phyloP scores from a whole-genome alignment of 83 land plant species.

The Isoetes engelmannii region DNA sequence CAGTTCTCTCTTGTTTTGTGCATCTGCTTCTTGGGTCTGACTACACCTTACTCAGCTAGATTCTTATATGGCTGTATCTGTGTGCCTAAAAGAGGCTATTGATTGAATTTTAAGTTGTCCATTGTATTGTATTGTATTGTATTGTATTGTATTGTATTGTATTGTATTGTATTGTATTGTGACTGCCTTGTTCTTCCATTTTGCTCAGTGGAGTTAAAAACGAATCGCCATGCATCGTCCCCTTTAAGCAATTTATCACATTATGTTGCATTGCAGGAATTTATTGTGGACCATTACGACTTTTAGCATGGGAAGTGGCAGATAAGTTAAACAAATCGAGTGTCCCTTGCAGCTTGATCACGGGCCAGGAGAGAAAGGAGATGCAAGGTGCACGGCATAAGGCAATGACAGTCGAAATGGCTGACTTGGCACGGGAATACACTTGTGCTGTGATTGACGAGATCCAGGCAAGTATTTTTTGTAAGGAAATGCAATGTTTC shows the following conservation, averaged over 20 bases:
- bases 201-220: too few relatives aligned
- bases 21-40: too few relatives aligned
- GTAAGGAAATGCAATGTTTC: background rate
- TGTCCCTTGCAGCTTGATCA: constrained; percentile 65
- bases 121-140: too few relatives aligned
- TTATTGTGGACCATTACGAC: constrained; percentile 81
- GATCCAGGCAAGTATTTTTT: constrained; percentile 44
- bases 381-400: constrained; percentile 65
- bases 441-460: constrained; percentile 85
- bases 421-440: constrained; percentile 51
- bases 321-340: constrained; percentile 57
- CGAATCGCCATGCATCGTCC: too few relatives aligned
- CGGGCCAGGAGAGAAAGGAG: constrained; percentile 81
- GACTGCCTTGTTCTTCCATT: too few relatives aligned
- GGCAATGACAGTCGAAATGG: constrained; percentile 93
- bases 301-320: constrained; percentile 87
- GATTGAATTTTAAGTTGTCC: too few relatives aligned
- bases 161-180: too few relatives aligned
- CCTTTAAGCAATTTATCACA: background rate
- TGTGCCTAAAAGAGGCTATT: too few relatives aligned
- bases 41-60: too few relatives aligned
- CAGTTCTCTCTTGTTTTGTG: too few relatives aligned
- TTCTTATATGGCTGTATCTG: too few relatives aligned
- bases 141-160: too few relatives aligned
- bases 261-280: constrained; percentile 37